Base-by-base conservation (phyloP, 208 protist species). In the Leishmania arabica region DNA sequence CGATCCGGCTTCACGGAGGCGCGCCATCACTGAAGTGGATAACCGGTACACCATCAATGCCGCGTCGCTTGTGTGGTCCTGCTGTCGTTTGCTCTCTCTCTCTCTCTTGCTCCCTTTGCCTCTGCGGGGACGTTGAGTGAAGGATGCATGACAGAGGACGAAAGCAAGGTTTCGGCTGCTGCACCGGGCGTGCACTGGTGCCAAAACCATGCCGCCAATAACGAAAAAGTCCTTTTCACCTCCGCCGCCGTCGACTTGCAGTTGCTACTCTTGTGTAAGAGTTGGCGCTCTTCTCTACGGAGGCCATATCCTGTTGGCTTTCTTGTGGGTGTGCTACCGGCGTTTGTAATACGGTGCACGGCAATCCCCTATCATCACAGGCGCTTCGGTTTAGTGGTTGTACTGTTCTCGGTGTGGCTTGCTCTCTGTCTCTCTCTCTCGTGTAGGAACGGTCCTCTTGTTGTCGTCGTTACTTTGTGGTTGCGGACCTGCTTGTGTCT, bases 281-380 rank as follows among this genome's bases (percentile, higher is more conserved):
- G 21, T 19, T 40, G 11, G 37, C 40, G 3, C 66, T 71, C 40
- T 71, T 19, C 42, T 42, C 66, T 47, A 37, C 37, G 19, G 34
- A n/a, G 66, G 3, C 66, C 15, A 6, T 15, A n/a, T 13, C 17
- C 27, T 42, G 66, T 47, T 47, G 15, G 40, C 21, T n/a, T 71
- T 47, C 21, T 71, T 31, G 64, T 40, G 31, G 27, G 64, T 68
- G 64, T 24, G 64, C 64, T 42, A 17, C 64, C 64, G 34, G 4
- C 27, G 31, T 42, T 21, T 68, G 34, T 40, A 42, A 24, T 15
- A 34, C 31, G 27, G 64, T 42, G 31, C 15, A 68, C 15, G 17
- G 34, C n/a, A 37, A 37, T 34, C 42, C 68, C 68, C 24, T 19
- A 73, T 73, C 37, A 21, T 73, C 42, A 73, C 68, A 73, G 68